Percentiles rank a stretch among this genome's conserved stretches.
Evolutionary conservation across 371 early-diverging fungal genomes (phyloP).

Genomic region (Apophysomyces ossiformis): DNA sequence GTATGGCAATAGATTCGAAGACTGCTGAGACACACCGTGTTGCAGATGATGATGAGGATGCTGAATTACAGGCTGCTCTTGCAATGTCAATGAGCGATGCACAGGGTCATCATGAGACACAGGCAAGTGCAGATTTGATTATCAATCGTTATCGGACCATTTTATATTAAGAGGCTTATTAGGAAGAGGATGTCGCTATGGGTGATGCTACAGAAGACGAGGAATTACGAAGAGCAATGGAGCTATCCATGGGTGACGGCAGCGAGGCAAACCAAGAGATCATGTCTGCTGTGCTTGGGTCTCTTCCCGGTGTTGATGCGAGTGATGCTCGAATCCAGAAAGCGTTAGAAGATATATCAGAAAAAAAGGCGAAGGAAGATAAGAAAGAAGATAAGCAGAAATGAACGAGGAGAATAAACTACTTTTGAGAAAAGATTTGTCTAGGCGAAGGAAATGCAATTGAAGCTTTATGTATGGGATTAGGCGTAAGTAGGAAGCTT

Average conservation of each 20-base stretch:
- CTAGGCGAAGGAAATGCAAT: too few relatives aligned
- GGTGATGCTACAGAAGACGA: conserved; percentile 87
- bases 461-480: too few relatives aligned
- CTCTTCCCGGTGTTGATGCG: conserved; percentile 89
- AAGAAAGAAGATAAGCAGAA: conserved; percentile 47
- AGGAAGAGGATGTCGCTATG: conserved; percentile 69
- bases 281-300: conserved; percentile 76
- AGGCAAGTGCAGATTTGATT: conserved; percentile 10
- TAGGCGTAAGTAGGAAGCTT: too few relatives aligned
- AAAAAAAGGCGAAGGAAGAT: conserved; percentile 51
- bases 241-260: conserved; percentile 63
- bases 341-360: conserved; percentile 60
- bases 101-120: conserved; percentile 12
- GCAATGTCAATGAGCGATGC: conserved; percentile 69
- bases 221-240: conserved; percentile 84
- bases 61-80: conserved; percentile 51
- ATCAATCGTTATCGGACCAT: neutral
- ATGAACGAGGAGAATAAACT: conserved; percentile 37
- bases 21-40: conserved; percentile 39
- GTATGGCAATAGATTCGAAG: conserved; percentile 54
- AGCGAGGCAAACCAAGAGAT: conserved; percentile 43
- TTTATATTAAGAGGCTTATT: conserved; percentile 5
- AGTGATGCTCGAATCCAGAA: conserved; percentile 86
- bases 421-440: too few relatives aligned
- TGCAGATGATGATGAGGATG: conserved; percentile 48